A percentile compares a stretch with the other conserved stretches of the same genome.
phyloP scores from a whole-genome alignment of 2,329 filamentous ascomycete genomes.

The Dactylellina leptospora region DNA sequence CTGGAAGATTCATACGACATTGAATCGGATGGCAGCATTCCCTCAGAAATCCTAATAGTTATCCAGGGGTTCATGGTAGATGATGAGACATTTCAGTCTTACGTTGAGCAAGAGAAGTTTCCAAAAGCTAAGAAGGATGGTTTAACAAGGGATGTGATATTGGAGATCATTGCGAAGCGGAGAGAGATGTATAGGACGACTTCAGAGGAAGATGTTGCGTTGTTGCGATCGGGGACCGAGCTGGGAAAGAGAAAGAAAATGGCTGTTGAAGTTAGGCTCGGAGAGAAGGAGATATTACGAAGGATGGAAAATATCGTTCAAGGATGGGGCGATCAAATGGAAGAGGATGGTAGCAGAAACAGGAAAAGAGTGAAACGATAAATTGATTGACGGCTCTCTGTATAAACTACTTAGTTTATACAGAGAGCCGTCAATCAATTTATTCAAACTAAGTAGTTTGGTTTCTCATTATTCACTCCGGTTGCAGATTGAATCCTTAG shows the following conservation, averaged over 20 bases:
- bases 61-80: conserved; percentile 41
- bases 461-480: too few relatives aligned
- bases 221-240: conserved; percentile 50
- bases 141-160: conserved; percentile 57
- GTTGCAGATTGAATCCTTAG: too few relatives aligned
- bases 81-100: conserved; percentile 34
- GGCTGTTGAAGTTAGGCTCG: conserved; percentile 74
- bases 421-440: too few relatives aligned
- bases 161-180: conserved; percentile 59
- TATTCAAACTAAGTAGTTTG: too few relatives aligned
- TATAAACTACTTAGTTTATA: too few relatives aligned
- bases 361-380: conserved; percentile 18
- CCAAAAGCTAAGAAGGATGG: conserved; percentile 50
- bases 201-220: conserved; percentile 19
- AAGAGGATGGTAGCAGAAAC: neutral
- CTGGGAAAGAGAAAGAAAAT: conserved; percentile 64
- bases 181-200: conserved; percentile 52
- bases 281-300: conserved; percentile 75
- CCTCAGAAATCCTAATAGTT: conserved; percentile 40
- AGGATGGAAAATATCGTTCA: conserved; percentile 31
- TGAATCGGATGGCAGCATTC: conserved; percentile 61
- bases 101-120: conserved; percentile 28
- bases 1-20: conserved; percentile 79
- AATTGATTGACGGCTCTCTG: too few relatives aligned
- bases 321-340: conserved; percentile 18